Conservation (phyloP, 768 basidiomycete species). For the Lactarius sanguifluus region DNA sequence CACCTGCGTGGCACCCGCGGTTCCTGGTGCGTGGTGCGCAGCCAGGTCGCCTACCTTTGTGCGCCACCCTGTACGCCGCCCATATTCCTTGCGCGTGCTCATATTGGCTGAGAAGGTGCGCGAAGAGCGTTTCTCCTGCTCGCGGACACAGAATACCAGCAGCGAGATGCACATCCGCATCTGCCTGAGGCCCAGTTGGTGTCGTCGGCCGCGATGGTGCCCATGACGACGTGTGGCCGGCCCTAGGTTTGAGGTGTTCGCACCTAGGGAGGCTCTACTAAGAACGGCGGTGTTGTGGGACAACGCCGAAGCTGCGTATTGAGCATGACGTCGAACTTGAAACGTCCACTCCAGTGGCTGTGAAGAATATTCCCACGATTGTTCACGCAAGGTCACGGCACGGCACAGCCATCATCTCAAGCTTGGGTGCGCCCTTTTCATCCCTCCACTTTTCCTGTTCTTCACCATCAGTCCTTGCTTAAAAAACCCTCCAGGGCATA, state of each 20-base stretch:
- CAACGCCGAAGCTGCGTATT: too few species aligned
- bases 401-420: neutral
- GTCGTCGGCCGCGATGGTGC: conserved; percentile 63
- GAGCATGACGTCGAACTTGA: too few species aligned
- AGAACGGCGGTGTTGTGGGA: conserved; percentile 47
- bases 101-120: conserved; percentile 46
- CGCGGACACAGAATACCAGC: conserved; percentile 51
- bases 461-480: neutral
- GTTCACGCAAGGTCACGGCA: neutral
- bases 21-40: conserved; percentile 31
- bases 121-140: conserved; percentile 62
- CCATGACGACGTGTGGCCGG: conserved; percentile 64
- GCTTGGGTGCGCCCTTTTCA: neutral
- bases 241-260: conserved; percentile 41
- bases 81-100: neutral
- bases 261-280: conserved; percentile 47
- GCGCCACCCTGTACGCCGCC: too few species aligned
- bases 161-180: too few species aligned
- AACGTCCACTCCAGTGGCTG: conserved; percentile 1
- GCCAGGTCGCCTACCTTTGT: neutral
- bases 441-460: neutral
- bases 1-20: conserved; percentile 43
- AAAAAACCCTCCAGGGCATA: neutral
- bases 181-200: neutral
- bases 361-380: neutral